phyloP scores from a whole-genome alignment of 257 asterid species.

The Rehmannia glutinosa region DNA sequence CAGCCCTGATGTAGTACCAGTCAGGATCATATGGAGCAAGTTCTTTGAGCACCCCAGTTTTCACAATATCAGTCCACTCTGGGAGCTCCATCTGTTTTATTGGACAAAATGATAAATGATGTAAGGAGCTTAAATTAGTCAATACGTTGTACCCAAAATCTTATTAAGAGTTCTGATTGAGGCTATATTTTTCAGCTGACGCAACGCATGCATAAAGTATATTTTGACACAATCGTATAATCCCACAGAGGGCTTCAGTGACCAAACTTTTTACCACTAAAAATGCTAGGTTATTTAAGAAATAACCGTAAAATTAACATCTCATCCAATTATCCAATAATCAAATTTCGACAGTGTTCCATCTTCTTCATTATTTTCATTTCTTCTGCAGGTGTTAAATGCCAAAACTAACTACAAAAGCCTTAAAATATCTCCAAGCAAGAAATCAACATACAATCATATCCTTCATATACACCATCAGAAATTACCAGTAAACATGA shows the following conservation, averaged over 20 bases:
- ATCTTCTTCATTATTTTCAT: background rate
- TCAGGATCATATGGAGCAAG: slow-evolving; percentile 95
- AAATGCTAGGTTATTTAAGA: background rate
- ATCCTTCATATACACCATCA: too few species aligned
- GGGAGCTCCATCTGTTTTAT: slow-evolving; percentile 81
- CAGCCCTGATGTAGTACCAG: slow-evolving; percentile 97
- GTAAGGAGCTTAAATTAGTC: background rate
- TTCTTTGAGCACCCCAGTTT: slow-evolving; percentile 82
- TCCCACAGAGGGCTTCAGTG: background rate
- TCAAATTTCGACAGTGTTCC: background rate
- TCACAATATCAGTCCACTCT: slow-evolving; percentile 87
- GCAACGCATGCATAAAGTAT: background rate
- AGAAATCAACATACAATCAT: too few species aligned
- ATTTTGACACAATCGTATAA: background rate
- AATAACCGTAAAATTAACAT: background rate
- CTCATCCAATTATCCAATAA: background rate
- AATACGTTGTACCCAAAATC: background rate
- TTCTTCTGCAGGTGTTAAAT: background rate
- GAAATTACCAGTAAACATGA: too few species aligned
- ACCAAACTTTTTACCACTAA: background rate
- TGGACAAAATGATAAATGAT: background rate
- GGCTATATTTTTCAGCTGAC: too few species aligned
- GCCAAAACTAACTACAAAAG: background rate
- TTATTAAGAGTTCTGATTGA: background rate
- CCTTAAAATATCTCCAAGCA: too few species aligned